Percentiles rank a stretch among this genome's conserved stretches.
Evolutionary conservation across 257 asterid species (phyloP).

Genomic region (Gentiana macrophylla): DNA sequence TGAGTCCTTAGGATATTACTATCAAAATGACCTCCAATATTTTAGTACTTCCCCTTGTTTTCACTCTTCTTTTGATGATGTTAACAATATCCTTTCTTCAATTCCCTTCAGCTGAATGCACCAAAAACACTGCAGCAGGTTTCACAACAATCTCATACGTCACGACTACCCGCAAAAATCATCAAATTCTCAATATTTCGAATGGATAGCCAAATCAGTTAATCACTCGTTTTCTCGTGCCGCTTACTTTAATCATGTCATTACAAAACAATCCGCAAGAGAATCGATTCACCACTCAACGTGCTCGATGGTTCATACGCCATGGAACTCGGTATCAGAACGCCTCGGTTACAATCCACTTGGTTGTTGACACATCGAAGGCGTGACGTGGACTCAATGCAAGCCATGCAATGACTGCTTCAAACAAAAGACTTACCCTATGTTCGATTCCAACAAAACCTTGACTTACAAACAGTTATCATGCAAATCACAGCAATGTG

Average conservation of each 20-base stretch:
- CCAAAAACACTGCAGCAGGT: conserved; percentile 25
- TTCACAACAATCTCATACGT: conserved; percentile 38
- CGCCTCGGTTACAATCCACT: conserved; percentile 35
- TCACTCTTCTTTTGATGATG: no score
- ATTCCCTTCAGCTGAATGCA: conserved; percentile 2
- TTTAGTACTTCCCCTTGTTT: no score
- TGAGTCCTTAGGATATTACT: no score
- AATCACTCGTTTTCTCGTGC: conserved; percentile 33
- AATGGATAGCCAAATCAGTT: conserved; percentile 14
- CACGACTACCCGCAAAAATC: conserved; percentile 38
- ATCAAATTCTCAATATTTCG: conserved; percentile 17
- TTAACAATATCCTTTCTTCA: background rate
- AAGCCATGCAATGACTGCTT: conserved; percentile 36
- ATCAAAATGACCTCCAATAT: no score
- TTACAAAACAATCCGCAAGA: no score
- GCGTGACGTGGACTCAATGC: conserved; percentile 55
- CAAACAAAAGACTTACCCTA: conserved; percentile 32
- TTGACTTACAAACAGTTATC: conserved; percentile 15
- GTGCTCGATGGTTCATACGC: conserved; percentile 31
- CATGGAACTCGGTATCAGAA: conserved; percentile 36
- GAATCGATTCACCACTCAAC: conserved; percentile 6
- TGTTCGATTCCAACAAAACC: conserved; percentile 28
- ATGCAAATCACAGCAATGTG: conserved; percentile 22
- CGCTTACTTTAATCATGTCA: conserved; percentile 6
- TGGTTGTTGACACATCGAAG: conserved; percentile 58